Evolutionary conservation across 345 rosid genomes (phyloP).

Genomic region (Salix purpurea): DNA sequence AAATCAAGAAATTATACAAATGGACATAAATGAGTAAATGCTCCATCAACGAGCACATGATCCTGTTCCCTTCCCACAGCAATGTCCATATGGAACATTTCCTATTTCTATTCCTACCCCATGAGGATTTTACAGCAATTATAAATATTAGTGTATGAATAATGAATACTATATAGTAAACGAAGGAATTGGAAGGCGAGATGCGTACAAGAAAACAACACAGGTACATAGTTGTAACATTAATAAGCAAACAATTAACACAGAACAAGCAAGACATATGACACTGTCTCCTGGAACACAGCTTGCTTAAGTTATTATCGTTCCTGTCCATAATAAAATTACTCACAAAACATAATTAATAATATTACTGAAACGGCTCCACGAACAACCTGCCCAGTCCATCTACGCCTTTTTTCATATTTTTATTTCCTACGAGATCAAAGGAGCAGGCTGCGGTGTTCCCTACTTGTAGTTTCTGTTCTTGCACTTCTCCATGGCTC

Average conservation of each 20-base stretch:
- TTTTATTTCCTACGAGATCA: conserved; percentile 20
- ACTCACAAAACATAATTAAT: conserved; percentile 5
- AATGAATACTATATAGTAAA: not conserved
- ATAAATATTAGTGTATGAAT: not conserved
- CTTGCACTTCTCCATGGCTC: conserved; percentile 83
- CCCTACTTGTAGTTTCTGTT: conserved; percentile 43
- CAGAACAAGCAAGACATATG: conserved; percentile 15
- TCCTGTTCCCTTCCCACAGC: conserved; percentile 39
- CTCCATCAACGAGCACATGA: conserved; percentile 60
- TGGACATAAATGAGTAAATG: conserved; percentile 47
- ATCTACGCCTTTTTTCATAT: conserved; percentile 9
- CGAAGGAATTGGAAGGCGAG: not conserved
- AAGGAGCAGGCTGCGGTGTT: conserved; percentile 32
- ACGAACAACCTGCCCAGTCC: conserved; percentile 38
- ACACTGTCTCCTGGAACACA: conserved; percentile 3
- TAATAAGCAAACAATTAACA: conserved; percentile 19
- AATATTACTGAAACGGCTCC: conserved; percentile 21
- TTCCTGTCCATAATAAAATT: conserved; percentile 16
- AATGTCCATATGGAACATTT: conserved; percentile 15
- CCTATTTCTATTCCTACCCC: not conserved
- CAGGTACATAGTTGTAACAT: conserved; percentile 1
- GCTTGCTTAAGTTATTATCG: conserved; percentile 7
- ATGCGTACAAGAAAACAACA: not conserved
- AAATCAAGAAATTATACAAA: conserved; percentile 19
- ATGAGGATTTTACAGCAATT: not conserved